phyloP scores from a whole-genome alignment of 176 grass and related monocot species.

The Paspalum vaginatum region DNA sequence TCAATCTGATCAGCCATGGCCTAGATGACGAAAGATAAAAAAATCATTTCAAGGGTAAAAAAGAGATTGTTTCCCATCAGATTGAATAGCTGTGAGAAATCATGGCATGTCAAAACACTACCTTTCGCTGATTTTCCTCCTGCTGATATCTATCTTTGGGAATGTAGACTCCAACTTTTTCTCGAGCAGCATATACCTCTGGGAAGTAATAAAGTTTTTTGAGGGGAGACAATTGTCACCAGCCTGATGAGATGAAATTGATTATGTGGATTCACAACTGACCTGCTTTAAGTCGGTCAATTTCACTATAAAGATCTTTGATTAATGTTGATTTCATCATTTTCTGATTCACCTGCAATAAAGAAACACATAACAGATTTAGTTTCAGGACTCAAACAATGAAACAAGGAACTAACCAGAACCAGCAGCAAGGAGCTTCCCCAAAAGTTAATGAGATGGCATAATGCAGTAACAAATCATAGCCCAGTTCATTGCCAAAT shows the following conservation, averaged over 20 bases:
- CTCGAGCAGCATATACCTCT: conserved; percentile 98
- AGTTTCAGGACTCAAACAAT: neutral
- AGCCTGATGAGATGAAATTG: conserved; percentile 18
- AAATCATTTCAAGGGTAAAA: conserved; percentile 8
- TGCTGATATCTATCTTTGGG: conserved; percentile 90
- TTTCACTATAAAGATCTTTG: conserved; percentile 99
- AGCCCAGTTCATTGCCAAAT: neutral
- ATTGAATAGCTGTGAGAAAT: conserved; percentile 8
- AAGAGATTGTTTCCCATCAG: neutral
- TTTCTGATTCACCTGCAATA: conserved; percentile 89
- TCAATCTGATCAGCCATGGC: conserved; percentile 91
- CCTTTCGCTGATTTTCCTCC: conserved; percentile 94
- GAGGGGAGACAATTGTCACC: neutral
- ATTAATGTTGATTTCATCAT: conserved; percentile 99
- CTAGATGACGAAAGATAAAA: conserved; percentile 51
- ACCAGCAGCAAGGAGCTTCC: neutral
- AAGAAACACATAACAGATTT: conserved; percentile 16
- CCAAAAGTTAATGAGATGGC: conserved; percentile 2
- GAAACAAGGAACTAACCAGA: neutral
- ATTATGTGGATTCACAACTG: conserved; percentile 17
- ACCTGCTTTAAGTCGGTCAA: conserved; percentile 96
- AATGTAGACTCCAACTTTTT: conserved; percentile 97
- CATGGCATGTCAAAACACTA: conserved; percentile 41
- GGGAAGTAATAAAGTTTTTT: conserved; percentile 37
- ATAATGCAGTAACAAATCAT: neutral